Base-by-base conservation (phyloP, 2,329 filamentous ascomycete species). In the Shiraia bambusicola region DNA sequence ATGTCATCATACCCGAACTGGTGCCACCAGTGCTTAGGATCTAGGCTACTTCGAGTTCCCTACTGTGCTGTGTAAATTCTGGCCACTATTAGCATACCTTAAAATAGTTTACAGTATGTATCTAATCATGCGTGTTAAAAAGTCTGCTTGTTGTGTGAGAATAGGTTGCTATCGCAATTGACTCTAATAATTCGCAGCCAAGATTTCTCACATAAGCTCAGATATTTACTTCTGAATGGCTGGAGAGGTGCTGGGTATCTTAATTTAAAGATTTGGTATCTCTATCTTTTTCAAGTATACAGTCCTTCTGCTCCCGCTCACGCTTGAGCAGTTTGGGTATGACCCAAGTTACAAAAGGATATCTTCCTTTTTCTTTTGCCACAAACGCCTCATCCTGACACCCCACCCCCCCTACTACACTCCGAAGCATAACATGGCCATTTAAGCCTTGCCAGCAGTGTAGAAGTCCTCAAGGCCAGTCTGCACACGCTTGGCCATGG, bases 381-480 rank as follows among this genome's bases (percentile, higher is more conserved):
- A 31, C 44, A 49, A 53, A 59, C 52, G 47, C 56, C 56, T 15
- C 15, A 34, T 22, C 16, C 12, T 13, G 19, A 26, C 22, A 25
- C 19, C 24, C 19, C n/a, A 12, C n/a, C n/a, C 3, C 13, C 11
- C 8, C 3, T 24, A 12, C 31, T 14, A 10, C 35, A n/a, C 15
- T 8, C 8, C 22, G 8, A 34, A 22, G 13, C 6, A 24, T 28
- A 10, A 8, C 22, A 15, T 38, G 13, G 26, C n/a, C 19, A 38
- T 50, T 49, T 87, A 94, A 72, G 92, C 74, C 75, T 89, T 80
- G 65, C 80, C 80, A 63, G 86, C 80, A 61, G 88, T 81, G 78
- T 93, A 91, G 82, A 98, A 98, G 79, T 97, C 92, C 65, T 85
- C 77, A 52, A 98, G 84, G 47, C 87, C 92, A 70, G 84, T 82